Evolutionary conservation across 176 grass and related monocot species (phyloP), one percentile per base, ranked within the genome.

Genomic region (Zea luxurians): DNA sequence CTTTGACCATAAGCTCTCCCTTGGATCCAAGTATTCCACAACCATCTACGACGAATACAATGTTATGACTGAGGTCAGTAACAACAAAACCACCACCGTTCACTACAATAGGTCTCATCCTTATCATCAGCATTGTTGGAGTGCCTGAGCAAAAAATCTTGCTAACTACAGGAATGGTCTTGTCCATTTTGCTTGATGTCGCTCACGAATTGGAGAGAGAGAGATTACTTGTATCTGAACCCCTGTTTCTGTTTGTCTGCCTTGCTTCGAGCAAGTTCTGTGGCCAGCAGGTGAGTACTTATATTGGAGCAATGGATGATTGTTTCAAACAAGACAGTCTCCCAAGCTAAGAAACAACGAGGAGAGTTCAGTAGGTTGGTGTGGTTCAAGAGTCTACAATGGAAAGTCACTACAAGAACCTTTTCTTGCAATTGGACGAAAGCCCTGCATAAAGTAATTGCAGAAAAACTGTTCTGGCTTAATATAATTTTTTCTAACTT

Each of bases 11-110:
- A 68, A 95, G 58, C 38, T 90, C 85, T 44, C 90, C 92, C 70
- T 91, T 95, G 37, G 83, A 77, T 74, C 96, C 96, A 61, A 95
- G 96, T 8, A 73, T 87, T 53, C 96, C 90, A 84, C 88, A 99
- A 65, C 96, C 96, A 66, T 99, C 96, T 13, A 99, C 72, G 37
- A 83, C 41, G 77, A 91, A 99, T 78, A 87, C 63, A 47, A 85
- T 74, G 38, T 83, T 85, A 8, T 91, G 83, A 46, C 63, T 65
- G 62, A 66, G 48, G 75, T 92, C 88, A 34, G 86, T 89, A 74
- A 93, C 89, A 45, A 95, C 90, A 59, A 99, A 89, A n/a, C 96
- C 90, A 37, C 96, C 96, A 2, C 96, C 96, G 13, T 89, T 95
- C 50, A 95, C 81, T 1, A 87, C 81, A 15, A 53, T 64, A 17